Evolutionary conservation across 2,329 filamentous ascomycete species (phyloP).

Genomic region (Davidsoniella australis): DNA sequence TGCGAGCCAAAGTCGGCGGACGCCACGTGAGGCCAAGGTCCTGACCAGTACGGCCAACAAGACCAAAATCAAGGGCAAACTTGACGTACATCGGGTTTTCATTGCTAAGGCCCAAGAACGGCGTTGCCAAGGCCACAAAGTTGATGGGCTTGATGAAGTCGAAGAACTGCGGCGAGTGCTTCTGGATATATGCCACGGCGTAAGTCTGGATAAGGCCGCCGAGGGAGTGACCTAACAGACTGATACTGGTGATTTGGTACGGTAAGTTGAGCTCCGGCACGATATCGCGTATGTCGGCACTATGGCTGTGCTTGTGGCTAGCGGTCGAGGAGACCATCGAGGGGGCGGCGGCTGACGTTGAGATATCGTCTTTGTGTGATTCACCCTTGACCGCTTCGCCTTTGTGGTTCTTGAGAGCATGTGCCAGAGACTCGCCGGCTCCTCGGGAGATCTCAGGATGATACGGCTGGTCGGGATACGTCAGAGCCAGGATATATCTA

Average conservation of each 20-base stretch:
- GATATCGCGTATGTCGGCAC: slow-evolving; percentile 18
- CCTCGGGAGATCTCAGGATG: slow-evolving; percentile 42
- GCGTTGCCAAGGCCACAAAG: slow-evolving; percentile 75
- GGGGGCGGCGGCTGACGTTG: neutral
- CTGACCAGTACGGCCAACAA: slow-evolving; percentile 90
- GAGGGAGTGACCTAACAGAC: slow-evolving; percentile 82
- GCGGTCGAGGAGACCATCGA: neutral
- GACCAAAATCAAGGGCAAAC: slow-evolving; percentile 87
- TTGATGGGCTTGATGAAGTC: slow-evolving; percentile 72
- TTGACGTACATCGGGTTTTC: slow-evolving; percentile 96
- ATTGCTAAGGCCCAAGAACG: slow-evolving; percentile 82
- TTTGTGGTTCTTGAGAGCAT: slow-evolving; percentile 23
- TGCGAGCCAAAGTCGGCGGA: slow-evolving; percentile 67
- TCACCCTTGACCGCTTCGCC: neutral
- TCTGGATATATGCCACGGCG: slow-evolving; percentile 89
- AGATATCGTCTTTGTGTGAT: neutral
- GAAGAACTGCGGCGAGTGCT: slow-evolving; percentile 86
- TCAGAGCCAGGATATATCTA: slow-evolving; percentile 75
- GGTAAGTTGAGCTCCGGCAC: slow-evolving; percentile 20
- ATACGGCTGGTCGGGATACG: slow-evolving; percentile 85
- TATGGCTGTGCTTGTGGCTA: neutral
- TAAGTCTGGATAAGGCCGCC: slow-evolving; percentile 86
- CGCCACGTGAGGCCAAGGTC: slow-evolving; percentile 91
- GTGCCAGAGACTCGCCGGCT: slow-evolving; percentile 25
- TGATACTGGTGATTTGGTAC: slow-evolving; percentile 85